These are phyloP conservation scores for Torrubiellomyces zombiae DNA, from an alignment of 2,329 filamentous ascomycete genomes.

Conservation along the genomic window DNA sequence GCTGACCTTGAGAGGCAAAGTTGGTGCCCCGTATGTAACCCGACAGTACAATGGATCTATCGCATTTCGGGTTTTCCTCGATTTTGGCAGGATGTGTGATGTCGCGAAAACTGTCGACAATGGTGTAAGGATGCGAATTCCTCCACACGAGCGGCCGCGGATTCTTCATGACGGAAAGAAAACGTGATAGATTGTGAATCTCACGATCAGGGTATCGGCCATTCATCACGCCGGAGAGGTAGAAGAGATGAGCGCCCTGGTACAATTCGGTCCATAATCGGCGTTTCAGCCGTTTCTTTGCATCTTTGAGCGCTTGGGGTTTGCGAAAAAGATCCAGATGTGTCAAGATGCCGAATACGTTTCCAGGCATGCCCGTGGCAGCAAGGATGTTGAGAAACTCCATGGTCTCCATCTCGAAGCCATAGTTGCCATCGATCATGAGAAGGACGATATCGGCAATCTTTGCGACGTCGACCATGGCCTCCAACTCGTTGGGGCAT, in stretches of 20 bases:
- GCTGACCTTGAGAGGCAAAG: constrained; percentile 68
- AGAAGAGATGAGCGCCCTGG: constrained; percentile 92
- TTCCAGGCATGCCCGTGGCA: constrained; percentile 94
- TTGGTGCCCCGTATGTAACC: constrained; percentile 92
- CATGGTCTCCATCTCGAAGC: constrained; percentile 99
- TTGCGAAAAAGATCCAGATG: constrained; percentile 93
- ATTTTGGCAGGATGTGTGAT: constrained; percentile 86
- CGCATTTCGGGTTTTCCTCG: constrained; percentile 76
- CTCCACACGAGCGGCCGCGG: constrained; percentile 91
- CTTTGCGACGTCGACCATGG: constrained; percentile 95
- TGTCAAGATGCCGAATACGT: constrained; percentile 92
- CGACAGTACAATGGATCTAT: constrained; percentile 78
- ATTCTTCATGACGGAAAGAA: constrained; percentile 98
- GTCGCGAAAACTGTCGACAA: constrained; percentile 89
- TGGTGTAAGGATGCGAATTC: constrained; percentile 85
- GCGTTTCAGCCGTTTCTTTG: constrained; percentile 93
- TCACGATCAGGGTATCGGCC: constrained; percentile 93
- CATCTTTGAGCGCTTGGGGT: constrained; percentile 75
- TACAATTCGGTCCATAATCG: constrained; percentile 95
- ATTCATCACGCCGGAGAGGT: constrained; percentile 90
- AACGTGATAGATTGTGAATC: constrained; percentile 86
- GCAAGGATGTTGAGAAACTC: constrained; percentile 90
- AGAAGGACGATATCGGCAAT: constrained; percentile 92
- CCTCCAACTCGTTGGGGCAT: constrained; percentile 89
- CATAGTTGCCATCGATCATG: constrained; percentile 97